phyloP scores from a whole-genome alignment of 2,329 filamentous ascomycete genomes.

The Cordyceps cicadae region DNA sequence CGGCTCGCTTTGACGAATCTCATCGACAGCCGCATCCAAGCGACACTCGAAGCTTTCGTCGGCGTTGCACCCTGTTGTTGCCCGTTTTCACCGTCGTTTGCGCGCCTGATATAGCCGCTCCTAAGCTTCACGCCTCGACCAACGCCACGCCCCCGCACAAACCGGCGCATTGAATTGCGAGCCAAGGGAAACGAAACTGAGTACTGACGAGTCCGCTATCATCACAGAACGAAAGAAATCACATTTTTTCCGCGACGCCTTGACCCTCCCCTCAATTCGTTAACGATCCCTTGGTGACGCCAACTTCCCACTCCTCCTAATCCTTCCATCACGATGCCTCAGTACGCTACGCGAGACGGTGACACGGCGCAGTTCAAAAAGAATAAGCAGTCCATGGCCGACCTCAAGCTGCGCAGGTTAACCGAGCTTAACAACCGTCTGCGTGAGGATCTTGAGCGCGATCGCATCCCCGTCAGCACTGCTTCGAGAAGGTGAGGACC shows the following conservation, averaged over 20 bases:
- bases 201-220: neutral
- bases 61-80: neutral
- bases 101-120: neutral
- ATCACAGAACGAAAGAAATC: conserved; percentile 2
- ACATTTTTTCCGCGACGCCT: conserved; percentile 2
- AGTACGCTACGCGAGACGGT: conserved; percentile 59
- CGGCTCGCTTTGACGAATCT: neutral
- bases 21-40: neutral
- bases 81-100: neutral
- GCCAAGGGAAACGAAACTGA: neutral
- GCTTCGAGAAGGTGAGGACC: conserved; percentile 69
- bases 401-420: conserved; percentile 90
- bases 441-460: conserved; percentile 90
- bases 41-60: neutral
- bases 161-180: neutral
- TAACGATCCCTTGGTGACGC: neutral
- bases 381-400: conserved; percentile 99
- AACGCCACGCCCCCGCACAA: conserved; percentile 1
- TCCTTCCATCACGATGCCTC: conserved; percentile 44
- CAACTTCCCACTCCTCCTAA: neutral
- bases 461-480: conserved; percentile 91
- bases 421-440: conserved; percentile 95
- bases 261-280: conserved; percentile 13
- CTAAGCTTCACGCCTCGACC: neutral
- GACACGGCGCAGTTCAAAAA: conserved; percentile 67